A percentile compares a stretch with the other conserved stretches of the same genome.
Conservation (phyloP, 306 rosid genomes). For the Purshia tridentata region DNA sequence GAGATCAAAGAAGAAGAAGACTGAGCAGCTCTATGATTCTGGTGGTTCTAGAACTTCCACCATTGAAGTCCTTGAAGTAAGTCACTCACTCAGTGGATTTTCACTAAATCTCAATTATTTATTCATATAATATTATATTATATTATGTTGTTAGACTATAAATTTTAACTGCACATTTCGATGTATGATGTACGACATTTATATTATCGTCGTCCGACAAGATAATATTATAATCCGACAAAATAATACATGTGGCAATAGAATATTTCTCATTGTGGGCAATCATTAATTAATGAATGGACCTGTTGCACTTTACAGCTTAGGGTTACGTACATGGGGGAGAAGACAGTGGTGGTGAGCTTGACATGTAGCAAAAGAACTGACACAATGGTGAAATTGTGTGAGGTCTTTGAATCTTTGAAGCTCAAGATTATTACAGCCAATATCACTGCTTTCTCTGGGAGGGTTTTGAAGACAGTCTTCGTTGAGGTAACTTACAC, state of each 20-base stretch:
- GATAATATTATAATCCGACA: too few relatives aligned
- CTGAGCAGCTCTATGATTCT: constrained; percentile 40
- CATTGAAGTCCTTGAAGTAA: constrained; percentile 72
- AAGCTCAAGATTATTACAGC: constrained; percentile 82
- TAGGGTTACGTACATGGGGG: constrained; percentile 70
- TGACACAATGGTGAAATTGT: constrained; percentile 86
- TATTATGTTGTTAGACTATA: too few relatives aligned
- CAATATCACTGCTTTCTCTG: constrained; percentile 67
- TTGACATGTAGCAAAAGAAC: constrained; percentile 80
- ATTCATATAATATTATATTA: too few relatives aligned
- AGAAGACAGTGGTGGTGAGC: constrained; percentile 68
- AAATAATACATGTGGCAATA: too few relatives aligned
- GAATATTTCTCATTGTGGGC: too few relatives aligned
- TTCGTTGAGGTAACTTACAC: constrained; percentile 63
- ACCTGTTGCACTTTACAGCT: constrained; percentile 44
- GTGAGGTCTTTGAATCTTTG: constrained; percentile 85
- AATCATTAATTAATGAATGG: not conserved
- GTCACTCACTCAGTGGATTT: constrained; percentile 5
- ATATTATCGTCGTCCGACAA: too few relatives aligned
- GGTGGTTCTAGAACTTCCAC: constrained; percentile 53
- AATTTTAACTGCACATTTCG: too few relatives aligned
- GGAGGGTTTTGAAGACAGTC: constrained; percentile 74
- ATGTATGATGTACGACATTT: too few relatives aligned
- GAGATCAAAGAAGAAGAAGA: constrained; percentile 78
- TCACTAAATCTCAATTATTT: not conserved